A percentile compares a stretch with the other conserved stretches of the same genome.
phyloP scores from a whole-genome alignment of 306 rosid genomes.

The Lathyrus sativus region DNA sequence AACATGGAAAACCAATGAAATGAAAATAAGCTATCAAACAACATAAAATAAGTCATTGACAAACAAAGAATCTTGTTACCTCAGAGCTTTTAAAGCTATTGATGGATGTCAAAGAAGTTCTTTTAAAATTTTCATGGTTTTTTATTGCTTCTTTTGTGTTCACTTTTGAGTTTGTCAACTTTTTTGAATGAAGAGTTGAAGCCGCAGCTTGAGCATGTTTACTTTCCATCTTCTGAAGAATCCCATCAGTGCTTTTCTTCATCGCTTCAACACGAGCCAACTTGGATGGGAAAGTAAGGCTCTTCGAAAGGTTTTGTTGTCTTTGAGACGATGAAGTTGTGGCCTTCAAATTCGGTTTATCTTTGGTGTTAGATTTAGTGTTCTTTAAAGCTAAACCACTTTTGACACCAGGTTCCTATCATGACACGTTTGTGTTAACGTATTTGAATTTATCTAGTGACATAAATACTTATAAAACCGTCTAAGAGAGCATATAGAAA shows the following conservation, averaged over 20 bases:
- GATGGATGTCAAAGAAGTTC: slow-evolving; percentile 52
- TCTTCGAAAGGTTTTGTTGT: slow-evolving; percentile 62
- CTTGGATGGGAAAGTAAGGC: slow-evolving; percentile 77
- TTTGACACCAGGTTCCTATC: slow-evolving; percentile 54
- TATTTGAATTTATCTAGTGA: background rate
- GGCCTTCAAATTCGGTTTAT: slow-evolving; percentile 55
- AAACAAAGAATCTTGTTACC: slow-evolving; percentile 40
- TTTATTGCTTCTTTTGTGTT: slow-evolving; percentile 54
- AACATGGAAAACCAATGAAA: slow-evolving; percentile 30
- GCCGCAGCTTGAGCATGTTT: slow-evolving; percentile 36
- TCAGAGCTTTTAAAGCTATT: slow-evolving; percentile 45
- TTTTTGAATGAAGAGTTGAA: slow-evolving; percentile 41
- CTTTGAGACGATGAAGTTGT: slow-evolving; percentile 47
- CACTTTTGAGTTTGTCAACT: slow-evolving; percentile 48
- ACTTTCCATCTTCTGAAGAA: slow-evolving; percentile 46
- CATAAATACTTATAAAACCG: background rate
- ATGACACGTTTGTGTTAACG: background rate
- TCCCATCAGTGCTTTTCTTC: slow-evolving; percentile 69
- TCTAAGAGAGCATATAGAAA: background rate
- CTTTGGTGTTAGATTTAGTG: slow-evolving; percentile 56
- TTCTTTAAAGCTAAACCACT: slow-evolving; percentile 54
- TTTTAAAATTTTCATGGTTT: slow-evolving; percentile 42
- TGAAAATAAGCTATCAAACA: slow-evolving; percentile 20
- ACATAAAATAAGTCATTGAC: background rate
- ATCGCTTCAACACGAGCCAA: slow-evolving; percentile 50